phyloP scores from a whole-genome alignment of 2,329 filamentous ascomycete species.

The Diaporthe citriasiana region DNA sequence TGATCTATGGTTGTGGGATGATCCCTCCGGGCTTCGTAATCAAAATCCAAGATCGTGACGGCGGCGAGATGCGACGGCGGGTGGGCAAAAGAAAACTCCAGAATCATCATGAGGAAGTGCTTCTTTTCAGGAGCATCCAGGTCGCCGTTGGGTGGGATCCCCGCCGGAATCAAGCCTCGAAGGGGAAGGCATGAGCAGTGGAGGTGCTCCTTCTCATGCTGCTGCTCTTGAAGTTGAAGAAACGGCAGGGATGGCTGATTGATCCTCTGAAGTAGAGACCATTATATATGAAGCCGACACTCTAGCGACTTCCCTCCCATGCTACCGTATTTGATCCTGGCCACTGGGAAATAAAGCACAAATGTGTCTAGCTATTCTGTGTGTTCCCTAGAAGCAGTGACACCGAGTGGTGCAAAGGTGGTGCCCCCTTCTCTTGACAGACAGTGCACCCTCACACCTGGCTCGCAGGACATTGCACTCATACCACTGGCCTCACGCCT shows the following conservation, averaged over 20 bases:
- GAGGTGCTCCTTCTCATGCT: conserved; percentile 1
- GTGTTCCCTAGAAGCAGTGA: not conserved
- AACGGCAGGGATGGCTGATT: not conserved
- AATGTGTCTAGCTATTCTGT: not conserved
- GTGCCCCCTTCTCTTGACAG: not conserved
- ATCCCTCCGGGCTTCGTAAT: conserved; percentile 29
- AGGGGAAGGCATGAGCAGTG: not conserved
- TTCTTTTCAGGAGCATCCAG: not conserved
- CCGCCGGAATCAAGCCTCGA: not conserved
- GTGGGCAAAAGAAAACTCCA: not conserved
- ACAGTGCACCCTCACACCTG: not conserved
- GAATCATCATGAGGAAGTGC: conserved; percentile 31
- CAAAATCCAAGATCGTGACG: conserved; percentile 37
- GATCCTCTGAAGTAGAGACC: not conserved
- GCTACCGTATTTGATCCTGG: too few relatives aligned
- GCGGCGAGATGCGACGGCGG: conserved; percentile 5
- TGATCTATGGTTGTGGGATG: conserved; percentile 30
- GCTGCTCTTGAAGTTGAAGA: not conserved
- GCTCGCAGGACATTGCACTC: not conserved
- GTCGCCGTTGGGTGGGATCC: not conserved
- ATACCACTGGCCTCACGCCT: not conserved
- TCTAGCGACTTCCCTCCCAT: not conserved
- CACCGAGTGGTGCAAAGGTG: not conserved
- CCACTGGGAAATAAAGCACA: not conserved
- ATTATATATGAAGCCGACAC: not conserved